Evolutionary conservation across 2,329 filamentous ascomycete genomes (phyloP), one percentile per base, ranked within the genome.

Genomic region (Aspergillus uvarum): DNA sequence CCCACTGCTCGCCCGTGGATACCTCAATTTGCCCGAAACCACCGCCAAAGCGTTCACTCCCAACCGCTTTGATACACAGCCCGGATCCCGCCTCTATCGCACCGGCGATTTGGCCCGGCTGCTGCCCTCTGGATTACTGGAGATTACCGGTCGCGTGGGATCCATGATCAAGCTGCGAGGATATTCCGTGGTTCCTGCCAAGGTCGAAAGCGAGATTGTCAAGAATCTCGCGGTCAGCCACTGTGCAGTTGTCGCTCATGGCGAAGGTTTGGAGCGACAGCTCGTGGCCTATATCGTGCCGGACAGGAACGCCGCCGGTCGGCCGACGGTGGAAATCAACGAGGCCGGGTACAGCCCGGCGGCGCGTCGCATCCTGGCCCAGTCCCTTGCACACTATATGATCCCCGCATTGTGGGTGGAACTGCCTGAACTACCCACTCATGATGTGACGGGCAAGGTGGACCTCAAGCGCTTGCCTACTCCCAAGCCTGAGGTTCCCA

Each of bases 151-250:
- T 35, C 85, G 89, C 54, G 87, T 91, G 1, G 89, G 89, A 14
- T 85, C 87, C 12, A 92, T 92, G 89, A 92, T 92, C 77, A 92
- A 92, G 76, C 83, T 91, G 11, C 85, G 89, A 59, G 89, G 89
- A 1, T 92, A 92, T 70, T 91, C 88, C 1, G 87, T 92, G 3
- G 89, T 92, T 24, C 89, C 89, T 5, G 87, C 87, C 7, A 90
- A 90, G 60, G 89, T 92, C 1, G 89, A 93, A 71, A 89, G 87
- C 65, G 85, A 87, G 5, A 89, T 93, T 59, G 80, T 87, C 58
- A 84, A 86, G 65, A 82, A 90, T 63, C 77, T 93, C 32, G 89
- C 88, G 12, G 89, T 92, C 54, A 85, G 83, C 1, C 84, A 87
- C 52, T 92, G 89, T 64, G 89, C 87, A 1, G 89, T 94, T 0